phyloP scores from a whole-genome alignment of 305 asterid species.

The Solanum chacoense region DNA sequence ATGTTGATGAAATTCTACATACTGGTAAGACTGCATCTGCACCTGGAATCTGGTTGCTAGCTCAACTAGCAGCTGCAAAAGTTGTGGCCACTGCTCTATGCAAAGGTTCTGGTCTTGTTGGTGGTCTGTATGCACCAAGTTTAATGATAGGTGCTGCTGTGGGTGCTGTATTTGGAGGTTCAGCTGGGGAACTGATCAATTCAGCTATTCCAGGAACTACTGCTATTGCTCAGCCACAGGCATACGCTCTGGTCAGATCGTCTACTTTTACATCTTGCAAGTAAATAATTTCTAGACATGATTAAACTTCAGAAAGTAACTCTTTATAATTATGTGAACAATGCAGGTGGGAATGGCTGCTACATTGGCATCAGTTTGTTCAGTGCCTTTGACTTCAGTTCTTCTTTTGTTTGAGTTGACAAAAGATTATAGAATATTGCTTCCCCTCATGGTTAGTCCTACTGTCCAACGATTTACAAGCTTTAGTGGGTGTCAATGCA shows the following conservation, averaged over 20 bases:
- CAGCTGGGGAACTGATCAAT: conserved; percentile 80
- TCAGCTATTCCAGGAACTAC: conserved; percentile 95
- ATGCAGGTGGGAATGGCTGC: conserved; percentile 99
- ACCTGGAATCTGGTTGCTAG: conserved; percentile 92
- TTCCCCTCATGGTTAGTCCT: conserved; percentile 77
- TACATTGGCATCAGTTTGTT: conserved; percentile 88
- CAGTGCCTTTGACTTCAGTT: conserved; percentile 90
- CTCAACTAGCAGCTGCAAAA: conserved; percentile 84
- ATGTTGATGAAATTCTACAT: conserved; percentile 87
- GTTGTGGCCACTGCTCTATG: conserved; percentile 91
- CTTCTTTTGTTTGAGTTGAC: conserved; percentile 92
- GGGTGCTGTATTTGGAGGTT: conserved; percentile 96
- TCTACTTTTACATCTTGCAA: background rate
- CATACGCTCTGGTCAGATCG: conserved; percentile 70
- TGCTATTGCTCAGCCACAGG: conserved; percentile 95
- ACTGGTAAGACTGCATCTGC: conserved; percentile 99
- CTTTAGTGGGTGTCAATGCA: background rate
- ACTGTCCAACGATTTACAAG: background rate
- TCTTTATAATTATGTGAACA: background rate
- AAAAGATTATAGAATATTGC: conserved; percentile 90
- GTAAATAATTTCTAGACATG: background rate
- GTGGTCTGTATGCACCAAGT: conserved; percentile 96
- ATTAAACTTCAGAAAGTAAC: background rate
- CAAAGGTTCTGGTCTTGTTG: conserved; percentile 93
- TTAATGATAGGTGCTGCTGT: conserved; percentile 99